phyloP scores from a whole-genome alignment of 768 basidiomycete genomes.

The Fibroporia radiculosa region DNA sequence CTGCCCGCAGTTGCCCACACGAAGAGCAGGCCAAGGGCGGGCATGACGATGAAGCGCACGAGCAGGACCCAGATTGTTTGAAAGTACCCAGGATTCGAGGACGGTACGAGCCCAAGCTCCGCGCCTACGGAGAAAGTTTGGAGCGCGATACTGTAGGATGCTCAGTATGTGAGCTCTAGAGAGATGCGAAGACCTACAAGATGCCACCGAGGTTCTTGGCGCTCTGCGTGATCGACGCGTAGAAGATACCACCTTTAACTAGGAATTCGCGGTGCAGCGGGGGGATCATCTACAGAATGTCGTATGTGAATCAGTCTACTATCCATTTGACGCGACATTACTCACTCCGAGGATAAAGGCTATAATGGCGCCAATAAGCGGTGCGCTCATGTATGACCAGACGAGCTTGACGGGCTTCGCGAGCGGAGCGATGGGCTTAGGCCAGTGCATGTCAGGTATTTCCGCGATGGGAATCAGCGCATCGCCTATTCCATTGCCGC shows the following conservation, averaged over 20 bases:
- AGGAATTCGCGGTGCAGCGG: conserved; percentile 16
- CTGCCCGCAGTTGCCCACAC: conserved; percentile 20
- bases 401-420: conserved; percentile 17
- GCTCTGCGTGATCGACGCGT: conserved; percentile 17
- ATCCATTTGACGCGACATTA: not conserved
- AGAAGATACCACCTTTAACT: conserved; percentile 15
- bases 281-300: conserved; percentile 13
- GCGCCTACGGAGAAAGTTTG: conserved; percentile 24
- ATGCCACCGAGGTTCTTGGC: conserved; percentile 21
- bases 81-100: conserved; percentile 11
- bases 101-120: conserved; percentile 19
- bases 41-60: conserved; percentile 23
- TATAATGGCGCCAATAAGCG: conserved; percentile 21
- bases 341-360: conserved; percentile 20
- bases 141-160: conserved; percentile 15
- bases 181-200: conserved; percentile 14
- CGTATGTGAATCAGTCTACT: not conserved
- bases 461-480: conserved; percentile 17
- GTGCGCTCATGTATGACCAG: conserved; percentile 16
- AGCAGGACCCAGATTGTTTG: conserved; percentile 16
- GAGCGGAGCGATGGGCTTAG: conserved; percentile 8
- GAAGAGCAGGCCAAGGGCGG: conserved; percentile 19
- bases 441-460: conserved; percentile 20
- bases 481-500: conserved; percentile 1
- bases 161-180: not conserved